phyloP scores from a whole-genome alignment of 805 yeast species.

The Yarrowia osloensis region DNA sequence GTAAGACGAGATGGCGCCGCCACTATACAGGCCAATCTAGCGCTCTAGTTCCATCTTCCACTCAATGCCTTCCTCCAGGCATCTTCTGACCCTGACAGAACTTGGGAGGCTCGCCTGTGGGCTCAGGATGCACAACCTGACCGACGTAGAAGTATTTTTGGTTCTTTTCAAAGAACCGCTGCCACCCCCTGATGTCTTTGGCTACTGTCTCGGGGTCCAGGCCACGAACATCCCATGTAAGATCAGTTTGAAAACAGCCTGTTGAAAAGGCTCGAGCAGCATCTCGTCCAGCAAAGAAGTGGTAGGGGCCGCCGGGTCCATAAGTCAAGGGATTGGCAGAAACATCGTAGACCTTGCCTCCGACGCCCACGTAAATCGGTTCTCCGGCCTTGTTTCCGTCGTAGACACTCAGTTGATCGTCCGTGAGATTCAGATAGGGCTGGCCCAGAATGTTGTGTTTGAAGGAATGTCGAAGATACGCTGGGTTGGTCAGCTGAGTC shows the following conservation, averaged over 20 bases:
- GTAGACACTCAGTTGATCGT: constrained; percentile 51
- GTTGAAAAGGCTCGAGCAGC: constrained; percentile 69
- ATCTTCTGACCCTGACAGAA: constrained; percentile 23
- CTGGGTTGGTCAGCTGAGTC: constrained; percentile 51
- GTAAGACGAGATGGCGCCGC: no score
- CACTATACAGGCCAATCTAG: no score
- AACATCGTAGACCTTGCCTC: constrained; percentile 69
- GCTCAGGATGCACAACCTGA: constrained; percentile 41
- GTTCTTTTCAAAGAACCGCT: constrained; percentile 49
- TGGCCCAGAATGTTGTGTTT: constrained; percentile 31
- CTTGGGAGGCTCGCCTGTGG: constrained; percentile 19
- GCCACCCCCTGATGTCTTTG: constrained; percentile 54
- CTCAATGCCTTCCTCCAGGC: constrained; percentile 25
- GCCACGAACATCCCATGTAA: constrained; percentile 68
- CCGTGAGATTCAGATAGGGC: constrained; percentile 45
- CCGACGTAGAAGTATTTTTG: constrained; percentile 66
- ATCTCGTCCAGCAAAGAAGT: constrained; percentile 63
- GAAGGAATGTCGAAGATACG: constrained; percentile 45
- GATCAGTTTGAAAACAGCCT: constrained; percentile 65
- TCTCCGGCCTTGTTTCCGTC: constrained; percentile 51
- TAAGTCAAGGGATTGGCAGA: constrained; percentile 52
- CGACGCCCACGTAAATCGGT: constrained; percentile 61
- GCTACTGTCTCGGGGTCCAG: constrained; percentile 49
- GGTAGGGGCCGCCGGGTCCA: constrained; percentile 61
- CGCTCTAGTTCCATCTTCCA: no score